Evolutionary conservation across 2,329 filamentous ascomycete genomes (phyloP), one percentile per base, ranked within the genome.

Genomic region (Thielaviopsis ethacetica): DNA sequence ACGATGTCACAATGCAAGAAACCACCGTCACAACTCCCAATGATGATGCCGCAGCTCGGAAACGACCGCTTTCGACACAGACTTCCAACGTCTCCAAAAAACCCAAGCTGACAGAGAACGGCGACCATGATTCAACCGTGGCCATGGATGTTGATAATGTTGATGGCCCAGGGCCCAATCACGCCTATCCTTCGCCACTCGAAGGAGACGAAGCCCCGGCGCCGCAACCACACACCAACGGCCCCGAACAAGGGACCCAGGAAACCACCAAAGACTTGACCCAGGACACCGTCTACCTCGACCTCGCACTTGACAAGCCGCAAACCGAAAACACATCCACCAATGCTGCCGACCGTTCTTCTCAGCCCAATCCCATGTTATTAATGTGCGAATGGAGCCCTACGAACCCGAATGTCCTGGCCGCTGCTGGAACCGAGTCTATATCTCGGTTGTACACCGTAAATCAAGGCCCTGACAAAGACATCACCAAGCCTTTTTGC

Each of bases 371-470:
- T 70, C 79, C 81, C 68, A 76, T 83, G 66, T 72, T 84, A 70
- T 75, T 84, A 73, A 80, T 83, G 71, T 84, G 81, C 76, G 80
- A 83, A 75, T 85, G 81, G 79, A 83, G 79, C 74, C 82, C 82
- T 65, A 75, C 69, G 70, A 77, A 84, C 73, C 78, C 81, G 69
- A 80, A 77, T 62, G 73, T 82, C 71, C 75, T 85, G 75, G 82
- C 81, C 70, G 81, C 80, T 75, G 81, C 79, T 73, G 82, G 82
- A 66, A 84, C 80, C 69, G 82, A 84, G 75, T 80, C 81, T 71
- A 80, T 84, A 80, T 82, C 81, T 75, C 81, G 81, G 64, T 76
- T 84, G 72, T 84, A 82, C 81, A 83, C 78, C 63, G 70, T 84
- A 65, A 76, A 78, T 69, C 77, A 76, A 76, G 73, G 73, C 67